Evolutionary conservation across 2,329 filamentous ascomycete species (phyloP), one percentile per base, ranked within the genome.

Genomic region (Trichoderma gracile): DNA sequence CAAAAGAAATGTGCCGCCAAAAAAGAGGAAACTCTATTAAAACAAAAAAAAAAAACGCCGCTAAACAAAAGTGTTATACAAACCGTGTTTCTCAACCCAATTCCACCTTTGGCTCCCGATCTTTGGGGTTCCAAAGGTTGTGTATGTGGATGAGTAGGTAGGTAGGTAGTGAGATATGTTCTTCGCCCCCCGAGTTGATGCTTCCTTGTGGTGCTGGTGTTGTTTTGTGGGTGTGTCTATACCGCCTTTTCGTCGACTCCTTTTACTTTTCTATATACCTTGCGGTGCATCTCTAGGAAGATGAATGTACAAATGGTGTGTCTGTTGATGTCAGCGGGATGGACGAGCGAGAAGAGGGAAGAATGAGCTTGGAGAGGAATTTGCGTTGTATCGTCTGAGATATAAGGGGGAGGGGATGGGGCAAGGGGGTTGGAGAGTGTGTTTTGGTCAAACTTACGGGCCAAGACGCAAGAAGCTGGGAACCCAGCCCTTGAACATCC

Each of bases 401-500:
- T 9, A 30, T 30, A 25, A 25, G 5, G 5, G 23, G 25, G 27
- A 7, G 27, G 17, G 3, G 23, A n/a, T 15, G 17, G n/a, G n/a
- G n/a, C n/a, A 14, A 9, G 25, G 3, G 8, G 12, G n/a, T 21
- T 25, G 5, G 7, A 14, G 21, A 45, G 1, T 38, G 14, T 23
- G 4, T 58, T 27, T 27, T 40, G 6, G 17, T 57, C 53, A 27
- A 82, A 38, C 84, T 78, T 77, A 86, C 81, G 86, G 86, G 72
- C 86, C 86, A 56, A 89, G 77, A 65, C 87, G 78, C 68, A 89
- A 79, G 73, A 89, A 89, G 70, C 85, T 87, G n/a, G 92, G 92
- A 53, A 93, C 87, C 91, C 92, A 96, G 66, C 92, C 92, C 76
- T 91, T 91, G 78, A 96, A 96, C 84, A 94, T 89, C 92, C 92